A percentile compares a stretch with the other conserved stretches of the same genome.
Evolutionary conservation across 768 basidiomycete species (phyloP).

Genomic region (Agaricus sinodeliciosus): DNA sequence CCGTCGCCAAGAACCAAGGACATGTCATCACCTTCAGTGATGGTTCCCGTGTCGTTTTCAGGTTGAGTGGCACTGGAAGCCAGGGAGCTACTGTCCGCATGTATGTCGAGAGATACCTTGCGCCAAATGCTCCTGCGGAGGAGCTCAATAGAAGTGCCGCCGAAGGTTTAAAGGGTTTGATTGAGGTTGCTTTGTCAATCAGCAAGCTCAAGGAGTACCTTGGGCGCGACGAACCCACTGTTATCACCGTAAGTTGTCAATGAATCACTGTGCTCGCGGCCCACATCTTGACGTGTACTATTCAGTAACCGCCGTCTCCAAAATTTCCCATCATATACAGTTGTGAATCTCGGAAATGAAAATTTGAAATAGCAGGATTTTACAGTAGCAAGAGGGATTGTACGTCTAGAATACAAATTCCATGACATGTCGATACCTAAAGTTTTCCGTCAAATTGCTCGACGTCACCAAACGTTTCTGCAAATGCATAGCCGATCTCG

Average conservation of each 20-base stretch:
- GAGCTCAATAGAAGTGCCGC: constrained; percentile 73
- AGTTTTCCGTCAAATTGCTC: constrained; percentile 28
- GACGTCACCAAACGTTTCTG: constrained; percentile 60
- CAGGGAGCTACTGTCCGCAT: constrained; percentile 94
- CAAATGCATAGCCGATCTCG: constrained; percentile 62
- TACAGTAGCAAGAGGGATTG: background rate
- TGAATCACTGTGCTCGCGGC: background rate
- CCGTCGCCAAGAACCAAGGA: constrained; percentile 92
- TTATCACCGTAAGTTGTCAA: constrained; percentile 73
- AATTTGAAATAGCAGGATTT: background rate
- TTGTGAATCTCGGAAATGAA: background rate
- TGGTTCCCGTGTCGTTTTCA: constrained; percentile 92
- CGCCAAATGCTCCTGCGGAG: constrained; percentile 56
- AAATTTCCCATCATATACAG: background rate
- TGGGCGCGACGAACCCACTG: constrained; percentile 86
- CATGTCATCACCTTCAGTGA: constrained; percentile 89
- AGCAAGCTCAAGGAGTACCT: constrained; percentile 83
- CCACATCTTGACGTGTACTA: background rate
- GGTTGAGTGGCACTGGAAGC: constrained; percentile 93
- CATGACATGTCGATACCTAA: constrained; percentile 15
- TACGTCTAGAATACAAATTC: background rate
- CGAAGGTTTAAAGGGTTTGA: constrained; percentile 89
- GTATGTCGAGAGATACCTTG: constrained; percentile 92
- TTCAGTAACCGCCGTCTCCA: background rate
- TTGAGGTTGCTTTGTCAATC: constrained; percentile 87